Percentiles rank a stretch among this genome's conserved stretches.
phyloP scores from a whole-genome alignment of 2,329 filamentous ascomycete genomes.

The Aspergillus ustus region DNA sequence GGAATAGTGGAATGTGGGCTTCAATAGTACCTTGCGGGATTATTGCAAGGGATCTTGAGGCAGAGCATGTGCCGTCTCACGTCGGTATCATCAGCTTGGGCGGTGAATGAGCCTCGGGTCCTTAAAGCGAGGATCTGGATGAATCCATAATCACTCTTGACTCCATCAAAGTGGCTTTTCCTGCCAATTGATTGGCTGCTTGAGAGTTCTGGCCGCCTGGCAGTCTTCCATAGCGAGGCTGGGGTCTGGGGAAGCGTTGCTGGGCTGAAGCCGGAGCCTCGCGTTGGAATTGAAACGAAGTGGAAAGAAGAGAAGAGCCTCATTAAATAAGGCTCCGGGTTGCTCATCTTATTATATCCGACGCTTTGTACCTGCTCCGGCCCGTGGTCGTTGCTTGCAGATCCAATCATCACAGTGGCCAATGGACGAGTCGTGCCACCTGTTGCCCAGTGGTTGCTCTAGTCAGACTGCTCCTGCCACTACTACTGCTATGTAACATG shows the following conservation, averaged over 20 bases:
- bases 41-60: background rate
- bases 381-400: background rate
- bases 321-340: background rate
- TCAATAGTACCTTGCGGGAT: background rate
- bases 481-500: no score
- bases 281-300: background rate
- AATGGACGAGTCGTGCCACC: background rate
- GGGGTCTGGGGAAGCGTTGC: background rate
- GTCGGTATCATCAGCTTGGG: slow-evolving; percentile 1
- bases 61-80: background rate
- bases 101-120: slow-evolving; percentile 8
- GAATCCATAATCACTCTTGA: background rate
- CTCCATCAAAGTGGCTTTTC: slow-evolving; percentile 6
- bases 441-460: background rate
- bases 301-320: background rate
- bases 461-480: background rate
- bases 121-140: background rate
- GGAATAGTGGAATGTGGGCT: slow-evolving; percentile 5
- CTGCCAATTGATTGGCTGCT: background rate
- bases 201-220: background rate
- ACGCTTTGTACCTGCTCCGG: background rate
- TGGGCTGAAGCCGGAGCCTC: background rate
- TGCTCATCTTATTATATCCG: background rate
- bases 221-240: background rate
- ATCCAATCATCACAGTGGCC: background rate